These are phyloP conservation scores for Cercophora samala DNA, from an alignment of 495 filamentous ascomycete genomes.

Conservation along the genomic window DNA sequence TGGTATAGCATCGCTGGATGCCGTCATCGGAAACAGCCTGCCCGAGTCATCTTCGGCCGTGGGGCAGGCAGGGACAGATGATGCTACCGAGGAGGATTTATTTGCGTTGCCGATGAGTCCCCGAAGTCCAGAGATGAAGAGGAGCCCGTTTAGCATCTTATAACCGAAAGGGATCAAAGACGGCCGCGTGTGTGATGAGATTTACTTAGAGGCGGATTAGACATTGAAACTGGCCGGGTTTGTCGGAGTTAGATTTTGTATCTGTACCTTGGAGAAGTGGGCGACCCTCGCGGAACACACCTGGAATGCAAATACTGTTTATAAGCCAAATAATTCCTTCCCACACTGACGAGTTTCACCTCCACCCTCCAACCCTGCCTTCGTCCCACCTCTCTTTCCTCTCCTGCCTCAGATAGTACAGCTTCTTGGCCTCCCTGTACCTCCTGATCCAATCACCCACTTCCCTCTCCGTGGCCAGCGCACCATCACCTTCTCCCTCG, in stretches of 20 bases:
- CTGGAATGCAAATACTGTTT: neutral
- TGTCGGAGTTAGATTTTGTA: too few relatives aligned
- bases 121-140: constrained; percentile 71
- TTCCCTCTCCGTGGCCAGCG: constrained; percentile 67
- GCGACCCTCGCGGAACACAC: too few relatives aligned
- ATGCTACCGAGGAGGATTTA: constrained; percentile 63
- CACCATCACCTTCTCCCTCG: constrained; percentile 43
- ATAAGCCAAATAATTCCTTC: neutral
- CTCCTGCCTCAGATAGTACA: constrained; percentile 72
- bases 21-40: constrained; percentile 39
- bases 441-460: constrained; percentile 76
- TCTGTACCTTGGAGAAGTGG: too few relatives aligned
- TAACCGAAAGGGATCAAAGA: constrained; percentile 13
- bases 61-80: constrained; percentile 24
- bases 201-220: too few relatives aligned
- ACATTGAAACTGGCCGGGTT: too few relatives aligned
- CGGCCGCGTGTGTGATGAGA: neutral
- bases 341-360: constrained; percentile 47
- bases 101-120: constrained; percentile 81
- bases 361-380: constrained; percentile 87
- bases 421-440: constrained; percentile 70
- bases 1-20: constrained; percentile 45
- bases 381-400: constrained; percentile 91
- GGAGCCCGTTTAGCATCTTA: constrained; percentile 64
- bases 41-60: constrained; percentile 26